Percentiles rank a stretch among this genome's conserved stretches.
Conservation (phyloP, 2,329 filamentous ascomycete genomes). For the Cadophora luteo-olivacea region DNA sequence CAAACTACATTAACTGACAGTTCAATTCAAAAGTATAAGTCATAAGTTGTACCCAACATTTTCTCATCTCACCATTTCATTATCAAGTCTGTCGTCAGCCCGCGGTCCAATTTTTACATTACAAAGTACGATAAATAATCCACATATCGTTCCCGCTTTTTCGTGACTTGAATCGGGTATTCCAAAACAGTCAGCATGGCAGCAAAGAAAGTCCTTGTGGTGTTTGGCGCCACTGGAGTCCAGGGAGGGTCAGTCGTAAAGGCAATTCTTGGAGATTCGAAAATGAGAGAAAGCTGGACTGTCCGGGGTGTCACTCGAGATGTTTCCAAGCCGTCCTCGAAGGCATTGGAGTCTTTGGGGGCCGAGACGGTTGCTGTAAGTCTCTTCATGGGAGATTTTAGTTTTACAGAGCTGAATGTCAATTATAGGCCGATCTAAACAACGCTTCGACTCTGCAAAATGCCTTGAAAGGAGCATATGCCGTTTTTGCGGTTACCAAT, state of each 20-base stretch:
- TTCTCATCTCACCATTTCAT: not conserved
- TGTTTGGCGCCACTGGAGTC: constrained; percentile 56
- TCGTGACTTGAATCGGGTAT: not conserved
- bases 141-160: not conserved
- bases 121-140: not conserved
- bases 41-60: not conserved
- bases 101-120: not conserved
- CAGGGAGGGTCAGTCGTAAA: constrained; percentile 61
- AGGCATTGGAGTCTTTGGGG: constrained; percentile 50
- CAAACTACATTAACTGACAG: not conserved
- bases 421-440: constrained; percentile 49
- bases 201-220: constrained; percentile 49
- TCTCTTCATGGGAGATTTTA: not conserved
- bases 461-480: constrained; percentile 43
- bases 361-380: constrained; percentile 51
- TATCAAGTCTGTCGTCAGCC: not conserved
- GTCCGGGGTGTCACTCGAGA: constrained; percentile 58
- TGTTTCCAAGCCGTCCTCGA: constrained; percentile 49
- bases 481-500: constrained; percentile 44
- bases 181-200: constrained; percentile 33
- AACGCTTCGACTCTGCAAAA: constrained; percentile 48
- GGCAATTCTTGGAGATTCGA: constrained; percentile 55
- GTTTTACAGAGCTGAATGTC: not conserved
- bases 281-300: constrained; percentile 48
- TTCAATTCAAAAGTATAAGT: constrained; percentile 8